Percentiles rank a stretch among this genome's conserved stretches.
phyloP scores from a whole-genome alignment of 495 filamentous ascomycete species.

The Xylaria scruposa region DNA sequence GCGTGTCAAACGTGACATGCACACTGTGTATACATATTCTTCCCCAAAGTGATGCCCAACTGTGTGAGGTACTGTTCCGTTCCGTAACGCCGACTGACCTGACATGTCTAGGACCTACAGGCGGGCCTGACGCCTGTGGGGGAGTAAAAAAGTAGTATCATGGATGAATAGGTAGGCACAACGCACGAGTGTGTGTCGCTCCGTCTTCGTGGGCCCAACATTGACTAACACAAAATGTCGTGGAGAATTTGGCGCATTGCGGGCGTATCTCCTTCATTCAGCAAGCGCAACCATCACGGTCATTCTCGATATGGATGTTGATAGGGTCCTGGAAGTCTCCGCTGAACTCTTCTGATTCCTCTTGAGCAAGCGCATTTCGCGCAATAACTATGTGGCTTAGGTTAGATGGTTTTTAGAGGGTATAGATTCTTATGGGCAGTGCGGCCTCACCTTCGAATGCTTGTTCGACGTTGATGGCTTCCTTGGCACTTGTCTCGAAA shows the following conservation, averaged over 20 bases:
- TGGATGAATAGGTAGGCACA: neutral
- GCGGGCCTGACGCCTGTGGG: neutral
- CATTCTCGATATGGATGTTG: slow-evolving; percentile 92
- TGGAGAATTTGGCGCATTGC: neutral
- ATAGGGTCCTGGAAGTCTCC: slow-evolving; percentile 97
- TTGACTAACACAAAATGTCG: neutral
- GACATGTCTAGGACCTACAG: neutral
- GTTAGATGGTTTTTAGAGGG: neutral
- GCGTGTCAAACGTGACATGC: slow-evolving; percentile 1
- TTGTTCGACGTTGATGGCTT: slow-evolving; percentile 97
- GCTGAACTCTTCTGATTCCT: slow-evolving; percentile 91
- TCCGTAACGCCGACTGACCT: slow-evolving; percentile 1
- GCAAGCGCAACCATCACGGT: slow-evolving; percentile 90
- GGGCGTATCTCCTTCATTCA: slow-evolving; percentile 45
- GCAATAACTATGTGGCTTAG: slow-evolving; percentile 76
- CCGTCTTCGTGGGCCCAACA: neutral
- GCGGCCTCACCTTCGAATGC: slow-evolving; percentile 85
- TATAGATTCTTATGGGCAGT: neutral
- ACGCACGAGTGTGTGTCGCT: neutral
- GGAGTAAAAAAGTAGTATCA: neutral
- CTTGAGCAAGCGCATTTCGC: slow-evolving; percentile 90
- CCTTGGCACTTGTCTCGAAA: slow-evolving; percentile 99
- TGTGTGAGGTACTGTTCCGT: slow-evolving; percentile 1
- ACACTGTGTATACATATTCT: slow-evolving; percentile 23
- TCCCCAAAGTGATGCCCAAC: slow-evolving; percentile 9